Evolutionary conservation across 75 land plant species (phyloP), one percentile per base, ranked within the genome.

Genomic region (Selaginella tamariscina): DNA sequence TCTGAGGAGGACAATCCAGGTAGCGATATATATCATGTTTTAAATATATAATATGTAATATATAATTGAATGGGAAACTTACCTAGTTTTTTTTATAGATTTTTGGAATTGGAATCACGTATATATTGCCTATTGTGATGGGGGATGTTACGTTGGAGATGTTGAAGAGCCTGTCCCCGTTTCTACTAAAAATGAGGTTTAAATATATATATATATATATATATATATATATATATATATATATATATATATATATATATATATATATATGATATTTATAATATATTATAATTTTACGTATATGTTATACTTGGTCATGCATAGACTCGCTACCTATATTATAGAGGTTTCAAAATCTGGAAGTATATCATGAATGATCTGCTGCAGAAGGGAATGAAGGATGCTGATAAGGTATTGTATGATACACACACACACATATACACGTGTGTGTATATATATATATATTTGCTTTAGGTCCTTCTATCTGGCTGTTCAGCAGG

Each of bases 401-500:
- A 39, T 39, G 49, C 49, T 5, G 15, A 39, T 15, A 5, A 39
- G 49, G 49, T 39, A 39, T 5, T 5, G 49, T 39, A 39, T 39
- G 15, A 39, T 39, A 39, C 15, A 5, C 15, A 5, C 49, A n/a
- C 15, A 5, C 15, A 39, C 5, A 5, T 39, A 39, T 39, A 15
- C 5, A 5, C 15, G 5, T 39, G 15, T 39, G 5, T 39, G 5
- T 5, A 5, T 39, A n/a, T n/a, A n/a, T n/a, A n/a, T n/a, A n/a
- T n/a, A n/a, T n/a, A n/a, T n/a, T n/a, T n/a, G 5, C 15, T 39
- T 39, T 15, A 39, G 49, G 49, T 39, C 15, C 49, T 39, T 39
- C 49, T 39, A 39, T 39, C 49, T 39, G 49, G 49, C 49, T 39
- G 49, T 39, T 39, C 49, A 39, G 49, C 15, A 39, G 49, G 49